phyloP scores from a whole-genome alignment of 192 early-diverging fungal species.

The Backusella liffmaniae region DNA sequence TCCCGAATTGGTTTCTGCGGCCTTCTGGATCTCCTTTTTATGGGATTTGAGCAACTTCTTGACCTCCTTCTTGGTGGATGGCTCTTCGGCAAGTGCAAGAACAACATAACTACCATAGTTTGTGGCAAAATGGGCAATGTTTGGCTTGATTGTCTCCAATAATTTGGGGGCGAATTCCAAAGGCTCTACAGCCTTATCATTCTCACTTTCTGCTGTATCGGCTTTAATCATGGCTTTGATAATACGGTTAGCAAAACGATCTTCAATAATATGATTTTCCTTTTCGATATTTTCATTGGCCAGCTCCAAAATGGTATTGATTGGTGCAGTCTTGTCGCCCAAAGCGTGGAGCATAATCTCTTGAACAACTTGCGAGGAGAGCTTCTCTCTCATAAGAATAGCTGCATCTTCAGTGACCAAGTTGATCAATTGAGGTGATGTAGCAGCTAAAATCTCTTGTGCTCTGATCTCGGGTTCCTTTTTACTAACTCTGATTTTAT shows the following conservation, averaged over 20 bases:
- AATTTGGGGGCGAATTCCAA: constrained; percentile 36
- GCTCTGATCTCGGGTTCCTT: constrained; percentile 74
- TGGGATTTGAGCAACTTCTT: constrained; percentile 54
- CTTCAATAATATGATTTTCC: constrained; percentile 40
- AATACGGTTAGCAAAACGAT: constrained; percentile 49
- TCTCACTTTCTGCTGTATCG: constrained; percentile 29
- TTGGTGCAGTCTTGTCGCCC: constrained; percentile 43
- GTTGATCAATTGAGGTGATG: constrained; percentile 61
- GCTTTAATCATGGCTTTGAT: constrained; percentile 51
- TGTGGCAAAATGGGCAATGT: constrained; percentile 38
- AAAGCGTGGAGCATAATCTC: constrained; percentile 68
- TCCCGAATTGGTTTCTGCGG: constrained; percentile 28
- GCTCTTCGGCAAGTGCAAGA: constrained; percentile 37
- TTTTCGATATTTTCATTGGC: constrained; percentile 38
- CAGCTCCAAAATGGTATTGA: constrained; percentile 41
- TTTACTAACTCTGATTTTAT: constrained; percentile 69
- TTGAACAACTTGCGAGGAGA: constrained; percentile 67
- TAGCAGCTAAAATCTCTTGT: constrained; percentile 64
- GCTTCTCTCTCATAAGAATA: constrained; percentile 61
- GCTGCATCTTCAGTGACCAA: constrained; percentile 51
- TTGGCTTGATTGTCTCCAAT: constrained; percentile 25
- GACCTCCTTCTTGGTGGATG: constrained; percentile 21
- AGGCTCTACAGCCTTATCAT: constrained; percentile 37
- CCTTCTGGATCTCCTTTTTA: constrained; percentile 50
- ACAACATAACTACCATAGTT: constrained; percentile 41